Percentiles rank a stretch among this genome's conserved stretches.
phyloP scores from a whole-genome alignment of 1,284 basidiomycete species.

The Agroathelia rolfsii region DNA sequence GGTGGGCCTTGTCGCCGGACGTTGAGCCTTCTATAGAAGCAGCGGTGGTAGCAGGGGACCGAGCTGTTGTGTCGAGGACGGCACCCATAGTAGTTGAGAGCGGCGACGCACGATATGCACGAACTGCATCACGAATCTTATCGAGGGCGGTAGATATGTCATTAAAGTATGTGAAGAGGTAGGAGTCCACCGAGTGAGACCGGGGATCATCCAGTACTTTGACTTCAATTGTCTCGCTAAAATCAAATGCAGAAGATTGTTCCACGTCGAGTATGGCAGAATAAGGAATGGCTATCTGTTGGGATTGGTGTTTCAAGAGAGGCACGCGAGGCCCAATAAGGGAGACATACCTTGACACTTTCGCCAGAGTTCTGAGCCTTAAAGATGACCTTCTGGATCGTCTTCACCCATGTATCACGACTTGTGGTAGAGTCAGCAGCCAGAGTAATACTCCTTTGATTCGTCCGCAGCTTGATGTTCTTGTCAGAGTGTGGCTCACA shows the following conservation, averaged over 20 bases:
- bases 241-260: slow-evolving; percentile 80
- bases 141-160: slow-evolving; percentile 68
- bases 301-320: too few relatives aligned
- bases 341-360: slow-evolving; percentile 66
- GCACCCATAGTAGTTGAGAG: slow-evolving; percentile 29
- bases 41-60: slow-evolving; percentile 24
- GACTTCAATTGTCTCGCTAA: slow-evolving; percentile 89
- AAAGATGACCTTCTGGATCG: slow-evolving; percentile 85
- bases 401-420: slow-evolving; percentile 89
- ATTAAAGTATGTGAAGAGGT: slow-evolving; percentile 89
- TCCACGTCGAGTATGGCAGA: slow-evolving; percentile 85
- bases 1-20: slow-evolving; percentile 21
- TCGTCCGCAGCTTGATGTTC: slow-evolving; percentile 72
- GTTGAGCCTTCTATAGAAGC: slow-evolving; percentile 25
- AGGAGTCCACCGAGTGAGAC: slow-evolving; percentile 74
- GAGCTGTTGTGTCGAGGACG: slow-evolving; percentile 61
- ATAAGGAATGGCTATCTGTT: slow-evolving; percentile 92
- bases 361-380: slow-evolving; percentile 94
- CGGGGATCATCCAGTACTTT: slow-evolving; percentile 83
- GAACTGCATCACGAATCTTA: slow-evolving; percentile 68
- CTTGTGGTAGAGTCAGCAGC: slow-evolving; percentile 73
- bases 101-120: slow-evolving; percentile 38
- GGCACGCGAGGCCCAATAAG: too few relatives aligned
- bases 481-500: slow-evolving; percentile 73
- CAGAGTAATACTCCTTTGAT: slow-evolving; percentile 65